These are phyloP conservation scores for Oryza meridionalis DNA, from an alignment of 176 grass and related monocot species.

Conservation along the genomic window DNA sequence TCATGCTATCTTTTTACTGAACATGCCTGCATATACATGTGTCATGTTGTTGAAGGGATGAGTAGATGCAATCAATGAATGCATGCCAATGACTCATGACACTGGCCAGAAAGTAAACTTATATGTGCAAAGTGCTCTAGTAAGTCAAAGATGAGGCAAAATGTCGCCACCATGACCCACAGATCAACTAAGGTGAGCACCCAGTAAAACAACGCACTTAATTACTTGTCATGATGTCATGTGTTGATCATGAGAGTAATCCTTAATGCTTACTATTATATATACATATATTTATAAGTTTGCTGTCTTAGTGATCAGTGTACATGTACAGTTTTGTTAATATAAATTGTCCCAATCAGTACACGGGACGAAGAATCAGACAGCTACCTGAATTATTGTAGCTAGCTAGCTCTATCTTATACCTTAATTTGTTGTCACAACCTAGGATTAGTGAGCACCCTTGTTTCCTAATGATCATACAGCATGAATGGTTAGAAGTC, in stretches of 20 bases:
- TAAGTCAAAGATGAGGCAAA: slow-evolving; percentile 45
- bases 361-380: background rate
- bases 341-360: background rate
- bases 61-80: background rate
- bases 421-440: background rate
- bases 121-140: background rate
- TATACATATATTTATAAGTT: background rate
- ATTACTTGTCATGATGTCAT: slow-evolving; percentile 17
- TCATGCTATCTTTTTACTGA: slow-evolving; percentile 7
- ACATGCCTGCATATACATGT: slow-evolving; percentile 23
- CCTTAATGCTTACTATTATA: background rate
- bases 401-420: background rate
- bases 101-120: background rate
- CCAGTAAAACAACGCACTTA: slow-evolving; percentile 34
- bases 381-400: background rate
- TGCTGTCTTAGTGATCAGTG: slow-evolving; percentile 6
- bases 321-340: background rate
- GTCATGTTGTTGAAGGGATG: slow-evolving; percentile 16
- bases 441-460: background rate
- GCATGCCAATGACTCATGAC: slow-evolving; percentile 10
- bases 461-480: background rate
- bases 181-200: background rate
- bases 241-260: slow-evolving; percentile 10
- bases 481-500: background rate
- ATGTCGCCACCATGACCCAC: slow-evolving; percentile 47